A percentile compares a stretch with the other conserved stretches of the same genome.
These are phyloP conservation scores for Didymella pinodella DNA, from an alignment of 2,329 filamentous ascomycete genomes.

Conservation along the genomic window DNA sequence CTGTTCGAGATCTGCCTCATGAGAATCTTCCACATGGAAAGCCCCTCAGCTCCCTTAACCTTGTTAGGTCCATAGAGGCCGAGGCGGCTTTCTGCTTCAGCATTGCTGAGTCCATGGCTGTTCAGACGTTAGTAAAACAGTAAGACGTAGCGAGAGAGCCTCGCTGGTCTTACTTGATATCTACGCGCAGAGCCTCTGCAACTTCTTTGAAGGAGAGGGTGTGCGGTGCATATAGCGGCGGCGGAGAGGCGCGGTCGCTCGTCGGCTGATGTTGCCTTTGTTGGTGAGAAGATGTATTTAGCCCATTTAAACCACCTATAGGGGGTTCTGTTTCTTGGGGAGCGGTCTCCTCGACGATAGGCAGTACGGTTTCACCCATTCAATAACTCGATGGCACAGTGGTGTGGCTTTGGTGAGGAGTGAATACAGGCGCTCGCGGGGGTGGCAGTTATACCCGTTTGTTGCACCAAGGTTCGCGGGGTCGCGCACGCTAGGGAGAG, in stretches of 20 bases:
- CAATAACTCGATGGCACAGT: constrained; percentile 50
- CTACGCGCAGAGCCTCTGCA: constrained; percentile 48
- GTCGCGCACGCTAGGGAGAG: constrained; percentile 39
- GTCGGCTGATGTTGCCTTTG: constrained; percentile 36
- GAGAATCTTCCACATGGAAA: constrained; percentile 78
- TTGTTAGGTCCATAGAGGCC: constrained; percentile 72
- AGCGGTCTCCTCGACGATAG: constrained; percentile 53
- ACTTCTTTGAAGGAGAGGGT: constrained; percentile 48
- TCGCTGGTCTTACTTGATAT: constrained; percentile 41
- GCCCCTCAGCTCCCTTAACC: constrained; percentile 73
- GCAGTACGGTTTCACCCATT: constrained; percentile 54
- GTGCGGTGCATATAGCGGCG: constrained; percentile 44
- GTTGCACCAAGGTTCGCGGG: constrained; percentile 37
- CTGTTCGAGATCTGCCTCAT: constrained; percentile 80
- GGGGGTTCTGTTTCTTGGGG: constrained; percentile 52
- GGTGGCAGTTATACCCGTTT: constrained; percentile 45
- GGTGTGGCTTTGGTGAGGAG: constrained; percentile 41
- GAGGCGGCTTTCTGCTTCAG: constrained; percentile 71
- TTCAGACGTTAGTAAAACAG: constrained; percentile 28
- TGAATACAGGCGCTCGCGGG: constrained; percentile 31
- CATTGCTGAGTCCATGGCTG: constrained; percentile 67
- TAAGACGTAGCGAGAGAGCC: background rate
- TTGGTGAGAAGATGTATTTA: constrained; percentile 31
- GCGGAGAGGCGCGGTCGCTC: constrained; percentile 30
- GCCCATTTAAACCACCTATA: constrained; percentile 52